A percentile compares a stretch with the other conserved stretches of the same genome.
phyloP scores from a whole-genome alignment of 805 yeast species.

The Brettanomyces anomalus region DNA sequence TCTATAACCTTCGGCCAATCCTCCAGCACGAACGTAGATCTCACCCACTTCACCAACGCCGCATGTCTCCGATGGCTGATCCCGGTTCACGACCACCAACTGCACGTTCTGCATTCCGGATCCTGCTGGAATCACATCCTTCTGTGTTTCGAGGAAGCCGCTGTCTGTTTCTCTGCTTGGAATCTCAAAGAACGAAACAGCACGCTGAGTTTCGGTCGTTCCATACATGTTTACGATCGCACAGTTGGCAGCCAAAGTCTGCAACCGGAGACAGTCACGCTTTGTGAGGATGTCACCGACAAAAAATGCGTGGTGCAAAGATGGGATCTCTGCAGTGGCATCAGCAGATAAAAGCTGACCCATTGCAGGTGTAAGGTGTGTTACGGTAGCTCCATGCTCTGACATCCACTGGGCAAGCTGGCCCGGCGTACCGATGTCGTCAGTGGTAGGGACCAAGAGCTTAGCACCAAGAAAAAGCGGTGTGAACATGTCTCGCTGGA shows the following conservation, averaged over 20 bases:
- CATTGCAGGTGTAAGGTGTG: slow-evolving; percentile 99
- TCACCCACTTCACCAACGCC: slow-evolving; percentile 99
- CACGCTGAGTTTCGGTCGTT: slow-evolving; percentile 97
- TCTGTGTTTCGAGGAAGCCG: slow-evolving; percentile 67
- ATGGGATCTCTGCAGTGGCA: slow-evolving; percentile 79
- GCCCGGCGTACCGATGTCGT: slow-evolving; percentile 98
- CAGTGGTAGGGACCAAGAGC: slow-evolving; percentile 86
- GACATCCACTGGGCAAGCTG: slow-evolving; percentile 97
- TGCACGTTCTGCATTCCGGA: slow-evolving; percentile 96
- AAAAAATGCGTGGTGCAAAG: slow-evolving; percentile 91
- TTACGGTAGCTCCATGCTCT: slow-evolving; percentile 82
- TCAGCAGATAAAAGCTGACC: slow-evolving; percentile 96
- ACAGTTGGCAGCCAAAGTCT: slow-evolving; percentile 84
- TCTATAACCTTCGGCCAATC: slow-evolving; percentile 93
- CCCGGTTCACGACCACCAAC: slow-evolving; percentile 83
- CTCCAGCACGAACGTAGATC: slow-evolving; percentile 96
- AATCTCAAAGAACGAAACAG: slow-evolving; percentile 91
- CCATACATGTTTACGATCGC: slow-evolving; percentile 97
- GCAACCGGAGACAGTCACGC: slow-evolving; percentile 91
- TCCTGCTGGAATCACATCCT: slow-evolving; percentile 98
- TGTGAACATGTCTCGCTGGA: slow-evolving; percentile 98
- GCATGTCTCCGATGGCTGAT: slow-evolving; percentile 82
- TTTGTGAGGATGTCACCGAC: slow-evolving; percentile 97
- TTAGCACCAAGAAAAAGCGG: slow-evolving; percentile 95
- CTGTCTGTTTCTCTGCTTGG: slow-evolving; percentile 63